A percentile compares a stretch with the other conserved stretches of the same genome.
Evolutionary conservation across 176 grass and related monocot genomes (phyloP).

Genomic region (Oryza longistaminata): DNA sequence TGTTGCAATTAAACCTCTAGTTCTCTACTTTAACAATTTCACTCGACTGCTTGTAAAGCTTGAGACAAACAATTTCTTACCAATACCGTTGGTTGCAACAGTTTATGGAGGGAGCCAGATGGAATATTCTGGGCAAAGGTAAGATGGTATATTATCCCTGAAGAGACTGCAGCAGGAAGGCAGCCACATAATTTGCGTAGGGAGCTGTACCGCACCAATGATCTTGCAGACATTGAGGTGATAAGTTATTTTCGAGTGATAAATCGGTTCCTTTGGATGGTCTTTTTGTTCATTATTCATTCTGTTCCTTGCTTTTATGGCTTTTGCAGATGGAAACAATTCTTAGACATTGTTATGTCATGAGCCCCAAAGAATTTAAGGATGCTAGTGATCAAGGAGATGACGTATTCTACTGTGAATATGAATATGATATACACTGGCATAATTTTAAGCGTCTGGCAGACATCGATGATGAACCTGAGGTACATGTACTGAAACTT

Average conservation of each 20-base stretch:
- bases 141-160: slow-evolving; percentile 86
- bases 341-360: slow-evolving; percentile 78
- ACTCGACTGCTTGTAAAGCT: background rate
- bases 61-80: slow-evolving; percentile 1
- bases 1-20: background rate
- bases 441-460: slow-evolving; percentile 92
- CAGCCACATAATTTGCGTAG: slow-evolving; percentile 91
- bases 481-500: slow-evolving; percentile 43
- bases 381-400: slow-evolving; percentile 75
- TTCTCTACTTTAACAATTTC: background rate
- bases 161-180: slow-evolving; percentile 93
- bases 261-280: background rate
- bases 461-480: slow-evolving; percentile 66
- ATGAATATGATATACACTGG: slow-evolving; percentile 94
- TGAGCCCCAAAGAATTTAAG: slow-evolving; percentile 73
- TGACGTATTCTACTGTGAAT: slow-evolving; percentile 99
- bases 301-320: slow-evolving; percentile 3
- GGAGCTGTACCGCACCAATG: slow-evolving; percentile 81
- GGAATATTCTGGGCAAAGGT: slow-evolving; percentile 71
- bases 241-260: background rate
- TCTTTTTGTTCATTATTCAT: background rate
- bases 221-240: slow-evolving; percentile 75
- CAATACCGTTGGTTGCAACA: slow-evolving; percentile 22
- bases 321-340: slow-evolving; percentile 78
- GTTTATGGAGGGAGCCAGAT: slow-evolving; percentile 79